phyloP scores from a whole-genome alignment of 495 filamentous ascomycete species.

The Penicillium turbatum region DNA sequence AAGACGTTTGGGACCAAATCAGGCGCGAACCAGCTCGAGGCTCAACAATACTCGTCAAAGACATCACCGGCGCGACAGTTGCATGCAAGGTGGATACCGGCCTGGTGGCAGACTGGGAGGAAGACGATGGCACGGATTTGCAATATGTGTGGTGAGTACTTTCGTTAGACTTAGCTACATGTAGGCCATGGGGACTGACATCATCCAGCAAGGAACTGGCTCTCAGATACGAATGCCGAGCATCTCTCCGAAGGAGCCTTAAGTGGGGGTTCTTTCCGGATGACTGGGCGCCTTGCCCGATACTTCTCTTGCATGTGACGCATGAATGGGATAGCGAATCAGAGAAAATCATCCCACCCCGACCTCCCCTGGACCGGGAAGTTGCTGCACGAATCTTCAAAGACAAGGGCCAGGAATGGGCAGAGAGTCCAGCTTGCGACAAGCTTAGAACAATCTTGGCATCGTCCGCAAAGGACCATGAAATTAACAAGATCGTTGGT shows the following conservation, averaged over 20 bases:
- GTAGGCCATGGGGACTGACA: neutral
- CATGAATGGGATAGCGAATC: neutral
- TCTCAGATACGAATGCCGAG: constrained; percentile 9
- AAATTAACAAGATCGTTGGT: constrained; percentile 11
- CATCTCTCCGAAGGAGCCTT: constrained; percentile 7
- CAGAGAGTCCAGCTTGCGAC: constrained; percentile 1
- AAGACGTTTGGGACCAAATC: constrained; percentile 10
- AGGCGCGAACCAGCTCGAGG: constrained; percentile 3
- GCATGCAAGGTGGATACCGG: constrained; percentile 6
- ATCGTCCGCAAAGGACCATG: constrained; percentile 1
- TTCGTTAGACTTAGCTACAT: neutral
- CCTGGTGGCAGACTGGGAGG: neutral
- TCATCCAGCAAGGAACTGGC: constrained; percentile 4
- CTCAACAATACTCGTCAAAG: constrained; percentile 8
- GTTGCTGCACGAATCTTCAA: neutral
- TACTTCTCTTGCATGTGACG: neutral
- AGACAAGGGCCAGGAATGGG: constrained; percentile 4
- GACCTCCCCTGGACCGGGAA: neutral
- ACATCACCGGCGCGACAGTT: constrained; percentile 9
- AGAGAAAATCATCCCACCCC: neutral
- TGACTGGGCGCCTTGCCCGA: neutral
- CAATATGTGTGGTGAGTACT: constrained; percentile 7
- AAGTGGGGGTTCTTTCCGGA: neutral
- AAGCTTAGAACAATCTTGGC: constrained; percentile 6
- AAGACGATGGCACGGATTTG: neutral